Evolutionary conservation across 2,329 filamentous ascomycete species (phyloP).

Genomic region (Xylaria sp.): DNA sequence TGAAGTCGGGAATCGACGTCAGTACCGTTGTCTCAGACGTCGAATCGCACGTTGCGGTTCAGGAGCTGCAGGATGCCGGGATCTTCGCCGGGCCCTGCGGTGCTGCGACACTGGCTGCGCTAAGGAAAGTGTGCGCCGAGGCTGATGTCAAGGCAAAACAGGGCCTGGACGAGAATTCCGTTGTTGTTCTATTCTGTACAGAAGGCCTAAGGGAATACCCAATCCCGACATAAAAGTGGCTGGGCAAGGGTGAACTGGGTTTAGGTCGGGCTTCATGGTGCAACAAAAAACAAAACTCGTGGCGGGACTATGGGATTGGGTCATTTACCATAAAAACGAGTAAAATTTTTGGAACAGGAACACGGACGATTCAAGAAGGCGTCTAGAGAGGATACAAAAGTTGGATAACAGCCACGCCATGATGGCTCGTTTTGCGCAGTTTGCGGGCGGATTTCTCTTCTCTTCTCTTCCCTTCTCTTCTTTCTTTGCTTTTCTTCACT

Average conservation of each 20-base stretch:
- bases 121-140: constrained; percentile 59
- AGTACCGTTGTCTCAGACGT: constrained; percentile 69
- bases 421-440: constrained; percentile 21
- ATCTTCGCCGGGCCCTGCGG: constrained; percentile 50
- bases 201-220: constrained; percentile 69
- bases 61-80: constrained; percentile 58
- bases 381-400: constrained; percentile 35
- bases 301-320: constrained; percentile 17
- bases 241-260: constrained; percentile 24
- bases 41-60: constrained; percentile 69
- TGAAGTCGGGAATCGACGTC: constrained; percentile 69
- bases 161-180: constrained; percentile 58
- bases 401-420: constrained; percentile 27
- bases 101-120: constrained; percentile 61
- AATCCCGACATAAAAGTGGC: constrained; percentile 48
- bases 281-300: constrained; percentile 17
- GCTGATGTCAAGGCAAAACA: constrained; percentile 47
- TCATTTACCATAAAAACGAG: constrained; percentile 20
- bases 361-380: constrained; percentile 32
- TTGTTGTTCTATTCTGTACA: constrained; percentile 74
- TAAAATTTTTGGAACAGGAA: constrained; percentile 18
- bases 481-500: constrained; percentile 15
- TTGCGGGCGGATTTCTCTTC: constrained; percentile 18
- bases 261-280: constrained; percentile 17
- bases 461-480: neutral